phyloP scores from a whole-genome alignment of 495 filamentous ascomycete species.

The Trypethelium eluteriae region DNA sequence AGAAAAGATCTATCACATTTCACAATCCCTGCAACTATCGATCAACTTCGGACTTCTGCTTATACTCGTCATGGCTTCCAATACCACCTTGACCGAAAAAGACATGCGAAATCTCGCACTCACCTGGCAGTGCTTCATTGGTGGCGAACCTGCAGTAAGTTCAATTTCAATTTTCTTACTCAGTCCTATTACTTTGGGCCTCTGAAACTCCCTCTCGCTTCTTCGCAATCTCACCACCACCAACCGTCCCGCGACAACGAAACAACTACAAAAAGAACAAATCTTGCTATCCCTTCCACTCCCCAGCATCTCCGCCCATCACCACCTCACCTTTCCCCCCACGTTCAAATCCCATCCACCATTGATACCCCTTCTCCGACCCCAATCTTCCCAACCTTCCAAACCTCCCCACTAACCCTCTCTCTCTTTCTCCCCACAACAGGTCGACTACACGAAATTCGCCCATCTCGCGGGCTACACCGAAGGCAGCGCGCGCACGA shows the following conservation, averaged over 20 bases:
- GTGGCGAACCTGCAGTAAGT: background rate
- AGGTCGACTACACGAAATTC: constrained; percentile 6
- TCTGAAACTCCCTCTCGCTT: background rate
- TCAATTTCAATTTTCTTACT: background rate
- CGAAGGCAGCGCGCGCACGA: constrained; percentile 2
- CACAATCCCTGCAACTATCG: background rate
- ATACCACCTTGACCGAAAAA: background rate
- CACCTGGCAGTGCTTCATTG: constrained; percentile 22
- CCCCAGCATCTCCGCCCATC: background rate
- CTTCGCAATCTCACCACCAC: background rate
- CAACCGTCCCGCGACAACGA: no score
- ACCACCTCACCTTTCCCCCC: background rate
- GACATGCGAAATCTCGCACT: constrained; percentile 15
- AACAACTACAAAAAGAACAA: no score
- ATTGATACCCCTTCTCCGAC: background rate
- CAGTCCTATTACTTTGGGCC: background rate
- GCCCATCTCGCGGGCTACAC: background rate
- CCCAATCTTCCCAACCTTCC: background rate
- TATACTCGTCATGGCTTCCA: background rate
- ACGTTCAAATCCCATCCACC: background rate
- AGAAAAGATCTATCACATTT: constrained; percentile 2
- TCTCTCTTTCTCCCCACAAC: background rate
- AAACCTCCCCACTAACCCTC: background rate
- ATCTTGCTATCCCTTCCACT: background rate
- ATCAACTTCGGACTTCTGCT: background rate